A percentile compares a stretch with the other conserved stretches of the same genome.
phyloP scores from a whole-genome alignment of 1,284 basidiomycete species.

The Cutaneotrichosporon sp. region DNA sequence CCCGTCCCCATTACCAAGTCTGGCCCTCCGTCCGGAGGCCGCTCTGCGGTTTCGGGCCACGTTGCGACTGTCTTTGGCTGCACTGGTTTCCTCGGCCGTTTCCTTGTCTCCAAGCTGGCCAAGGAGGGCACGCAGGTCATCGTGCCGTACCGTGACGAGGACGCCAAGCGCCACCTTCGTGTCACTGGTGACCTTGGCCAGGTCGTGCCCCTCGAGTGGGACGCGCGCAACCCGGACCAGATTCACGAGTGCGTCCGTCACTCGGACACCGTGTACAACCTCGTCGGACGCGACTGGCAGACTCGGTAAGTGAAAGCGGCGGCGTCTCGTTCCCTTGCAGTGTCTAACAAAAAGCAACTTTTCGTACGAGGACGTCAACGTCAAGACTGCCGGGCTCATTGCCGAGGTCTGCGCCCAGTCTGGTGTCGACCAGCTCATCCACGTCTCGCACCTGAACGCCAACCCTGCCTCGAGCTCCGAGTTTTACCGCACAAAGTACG shows the following conservation, averaged over 20 bases:
- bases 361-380: slow-evolving; percentile 59
- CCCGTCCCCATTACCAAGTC: slow-evolving; percentile 63
- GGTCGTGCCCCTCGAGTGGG: slow-evolving; percentile 96
- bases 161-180: slow-evolving; percentile 84
- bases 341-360: slow-evolving; percentile 65
- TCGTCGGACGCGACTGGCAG: slow-evolving; percentile 82
- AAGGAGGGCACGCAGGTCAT: slow-evolving; percentile 91
- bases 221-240: slow-evolving; percentile 76
- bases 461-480: slow-evolving; percentile 68
- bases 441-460: slow-evolving; percentile 94
- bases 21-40: slow-evolving; percentile 66
- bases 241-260: slow-evolving; percentile 91
- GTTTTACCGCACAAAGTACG: slow-evolving; percentile 84
- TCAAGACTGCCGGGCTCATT: slow-evolving; percentile 60
- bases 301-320: slow-evolving; percentile 62
- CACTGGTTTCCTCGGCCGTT: slow-evolving; percentile 92
- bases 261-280: slow-evolving; percentile 96
- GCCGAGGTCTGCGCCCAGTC: slow-evolving; percentile 71
- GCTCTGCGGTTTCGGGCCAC: slow-evolving; percentile 81
- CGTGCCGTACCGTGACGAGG: slow-evolving; percentile 92
- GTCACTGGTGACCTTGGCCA: slow-evolving; percentile 96
- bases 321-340: neutral
- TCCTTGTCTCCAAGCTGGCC: slow-evolving; percentile 89
- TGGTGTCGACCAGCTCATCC: slow-evolving; percentile 81
- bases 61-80: slow-evolving; percentile 94